Evolutionary conservation across 2,329 filamentous ascomycete genomes (phyloP), one percentile per base, ranked within the genome.

Genomic region (Ascochyta fabae): DNA sequence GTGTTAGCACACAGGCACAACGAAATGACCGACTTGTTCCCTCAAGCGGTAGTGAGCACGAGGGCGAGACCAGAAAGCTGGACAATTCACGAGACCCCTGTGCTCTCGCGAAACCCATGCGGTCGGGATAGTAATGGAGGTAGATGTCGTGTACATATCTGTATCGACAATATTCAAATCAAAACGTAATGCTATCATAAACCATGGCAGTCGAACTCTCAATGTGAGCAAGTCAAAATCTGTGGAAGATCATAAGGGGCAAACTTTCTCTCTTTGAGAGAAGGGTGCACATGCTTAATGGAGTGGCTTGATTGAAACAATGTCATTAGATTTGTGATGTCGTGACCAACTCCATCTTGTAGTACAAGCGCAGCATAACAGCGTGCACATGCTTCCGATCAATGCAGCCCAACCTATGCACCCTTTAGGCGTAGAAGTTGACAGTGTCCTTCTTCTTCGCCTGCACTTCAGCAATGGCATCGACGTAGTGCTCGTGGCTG

Each of bases 401-500:
- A 22, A 47, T 45, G 54, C 55, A 61, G 51, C 49, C 38, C 51
- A 27, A 51, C 27, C 15, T n/a, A 35, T 44, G 47, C 39, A 45
- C 49, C 44, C 58, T 48, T 63, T 75, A 77, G 47, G 73, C 73
- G 61, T 76, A 76, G 62, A 75, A 74, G 69, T 78, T 77, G 72
- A 80, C 77, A 44, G 81, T 85, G 75, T 96, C 92, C 86, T 96
- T 96, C 89, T 96, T 96, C 88, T 96, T 88, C 60, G 89, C 73
- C 66, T 75, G 92, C 68, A 99, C 95, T 79, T 99, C 95, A 34
- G 92, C 86, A 77, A 99, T 98, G 58, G 95, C 95, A 82, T 99
- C 95, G 46, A 99, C 95, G 74, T 98, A 99, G 78, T 99, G 92
- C 81, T 99, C 95, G 76, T 99, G 95, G 57, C 90, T 90, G 73